Percentiles rank a stretch among this genome's conserved stretches.
Evolutionary conservation across 1,284 basidiomycete species (phyloP).

Genomic region (Leucoagaricus sp.): DNA sequence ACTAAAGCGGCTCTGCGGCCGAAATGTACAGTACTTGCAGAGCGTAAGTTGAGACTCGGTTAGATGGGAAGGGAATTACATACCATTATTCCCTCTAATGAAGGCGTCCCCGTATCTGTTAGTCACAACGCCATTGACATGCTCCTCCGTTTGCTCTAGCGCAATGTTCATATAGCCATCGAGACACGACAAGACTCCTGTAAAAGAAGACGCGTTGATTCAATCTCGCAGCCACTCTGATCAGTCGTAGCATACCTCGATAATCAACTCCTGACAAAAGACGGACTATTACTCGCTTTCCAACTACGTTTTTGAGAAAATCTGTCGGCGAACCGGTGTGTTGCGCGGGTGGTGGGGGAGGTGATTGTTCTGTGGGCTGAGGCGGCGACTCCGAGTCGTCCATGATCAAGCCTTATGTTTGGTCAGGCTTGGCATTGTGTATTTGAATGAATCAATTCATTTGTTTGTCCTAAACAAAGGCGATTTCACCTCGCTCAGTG

Average conservation of each 20-base stretch:
- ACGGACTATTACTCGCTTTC: constrained; percentile 92
- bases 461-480: neutral
- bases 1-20: constrained; percentile 33
- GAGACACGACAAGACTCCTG: constrained; percentile 93
- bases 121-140: constrained; percentile 84
- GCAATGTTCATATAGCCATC: constrained; percentile 99
- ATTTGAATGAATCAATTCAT: neutral
- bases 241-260: constrained; percentile 61
- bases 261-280: constrained; percentile 98
- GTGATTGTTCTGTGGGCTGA: constrained; percentile 39
- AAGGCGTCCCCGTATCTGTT: constrained; percentile 95
- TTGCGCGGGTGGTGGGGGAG: constrained; percentile 46
- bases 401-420: constrained; percentile 21
- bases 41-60: neutral
- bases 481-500: neutral
- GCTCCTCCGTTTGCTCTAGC: constrained; percentile 94
- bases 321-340: constrained; percentile 82
- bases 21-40: constrained; percentile 39
- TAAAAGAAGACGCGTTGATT: neutral
- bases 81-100: constrained; percentile 96
- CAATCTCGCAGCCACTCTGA: neutral
- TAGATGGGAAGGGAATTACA: constrained; percentile 24
- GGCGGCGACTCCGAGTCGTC: constrained; percentile 36
- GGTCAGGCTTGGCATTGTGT: neutral
- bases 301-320: constrained; percentile 92